These are phyloP conservation scores for Dryadomyces quercus-mongolicae DNA, from an alignment of 2,329 filamentous ascomycete species.

Conservation along the genomic window DNA sequence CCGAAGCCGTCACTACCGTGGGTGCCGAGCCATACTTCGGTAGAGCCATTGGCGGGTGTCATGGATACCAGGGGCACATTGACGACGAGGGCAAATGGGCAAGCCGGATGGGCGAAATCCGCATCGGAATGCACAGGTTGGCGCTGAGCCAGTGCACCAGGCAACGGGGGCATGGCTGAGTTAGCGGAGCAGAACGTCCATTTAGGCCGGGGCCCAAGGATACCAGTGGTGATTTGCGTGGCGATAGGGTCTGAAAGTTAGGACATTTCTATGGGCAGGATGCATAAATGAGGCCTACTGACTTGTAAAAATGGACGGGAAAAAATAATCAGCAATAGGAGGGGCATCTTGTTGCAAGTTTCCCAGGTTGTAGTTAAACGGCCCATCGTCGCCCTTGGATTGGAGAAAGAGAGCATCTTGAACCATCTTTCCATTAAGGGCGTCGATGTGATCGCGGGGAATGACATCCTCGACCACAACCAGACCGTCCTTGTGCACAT, in stretches of 20 bases:
- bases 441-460: constrained; percentile 36
- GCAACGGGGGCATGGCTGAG: constrained; percentile 38
- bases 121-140: constrained; percentile 49
- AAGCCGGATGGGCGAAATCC: constrained; percentile 40
- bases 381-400: constrained; percentile 36
- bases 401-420: constrained; percentile 41
- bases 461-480: constrained; percentile 44
- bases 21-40: constrained; percentile 46
- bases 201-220: constrained; percentile 41
- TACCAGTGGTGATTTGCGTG: constrained; percentile 40
- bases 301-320: constrained; percentile 43
- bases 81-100: constrained; percentile 42
- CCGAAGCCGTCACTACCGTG: constrained; percentile 22
- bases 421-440: constrained; percentile 46
- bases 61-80: constrained; percentile 41
- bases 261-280: no score
- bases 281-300: constrained; percentile 7
- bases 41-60: constrained; percentile 39
- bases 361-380: constrained; percentile 51
- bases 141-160: constrained; percentile 24
- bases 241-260: constrained; percentile 33
- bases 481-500: constrained; percentile 39
- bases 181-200: constrained; percentile 49
- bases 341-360: constrained; percentile 52
- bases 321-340: constrained; percentile 35